Conservation (phyloP, 1,284 basidiomycete species). For the Abortiporus biennis region DNA sequence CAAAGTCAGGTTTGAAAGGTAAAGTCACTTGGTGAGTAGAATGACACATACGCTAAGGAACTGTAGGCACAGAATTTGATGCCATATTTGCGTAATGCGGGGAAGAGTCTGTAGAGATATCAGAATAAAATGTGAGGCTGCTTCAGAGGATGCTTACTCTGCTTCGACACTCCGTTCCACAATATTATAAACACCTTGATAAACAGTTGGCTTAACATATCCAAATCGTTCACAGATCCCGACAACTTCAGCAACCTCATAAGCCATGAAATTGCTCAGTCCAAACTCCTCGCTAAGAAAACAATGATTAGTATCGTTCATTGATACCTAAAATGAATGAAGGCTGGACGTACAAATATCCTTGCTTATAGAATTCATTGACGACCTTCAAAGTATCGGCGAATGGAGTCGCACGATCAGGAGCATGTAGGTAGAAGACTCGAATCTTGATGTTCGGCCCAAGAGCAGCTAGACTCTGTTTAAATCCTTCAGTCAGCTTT, state of each 20-base stretch:
- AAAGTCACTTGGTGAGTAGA: too few species aligned
- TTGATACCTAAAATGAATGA: too few species aligned
- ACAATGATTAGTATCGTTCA: neutral
- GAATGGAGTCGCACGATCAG: slow-evolving; percentile 41
- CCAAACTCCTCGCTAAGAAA: slow-evolving; percentile 31
- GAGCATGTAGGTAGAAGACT: slow-evolving; percentile 50
- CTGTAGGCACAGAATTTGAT: slow-evolving; percentile 58
- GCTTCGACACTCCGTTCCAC: slow-evolving; percentile 33
- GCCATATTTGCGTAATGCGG: slow-evolving; percentile 55
- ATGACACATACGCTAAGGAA: slow-evolving; percentile 25
- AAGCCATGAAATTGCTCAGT: slow-evolving; percentile 44
- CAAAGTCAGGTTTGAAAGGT: too few species aligned
- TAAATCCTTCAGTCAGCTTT: slow-evolving; percentile 29
- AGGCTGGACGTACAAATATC: slow-evolving; percentile 25
- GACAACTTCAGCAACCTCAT: slow-evolving; percentile 63
- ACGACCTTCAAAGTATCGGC: slow-evolving; percentile 42
- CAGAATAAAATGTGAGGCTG: neutral
- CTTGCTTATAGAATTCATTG: slow-evolving; percentile 43
- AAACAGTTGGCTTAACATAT: slow-evolving; percentile 58
- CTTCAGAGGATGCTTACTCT: slow-evolving; percentile 5
- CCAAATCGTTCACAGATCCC: slow-evolving; percentile 45
- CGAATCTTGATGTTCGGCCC: slow-evolving; percentile 29
- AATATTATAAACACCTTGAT: slow-evolving; percentile 61
- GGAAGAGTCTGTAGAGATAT: slow-evolving; percentile 42
- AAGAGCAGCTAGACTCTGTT: slow-evolving; percentile 32